phyloP scores from a whole-genome alignment of 1,284 basidiomycete species.

The Melampsora larici-populina region DNA sequence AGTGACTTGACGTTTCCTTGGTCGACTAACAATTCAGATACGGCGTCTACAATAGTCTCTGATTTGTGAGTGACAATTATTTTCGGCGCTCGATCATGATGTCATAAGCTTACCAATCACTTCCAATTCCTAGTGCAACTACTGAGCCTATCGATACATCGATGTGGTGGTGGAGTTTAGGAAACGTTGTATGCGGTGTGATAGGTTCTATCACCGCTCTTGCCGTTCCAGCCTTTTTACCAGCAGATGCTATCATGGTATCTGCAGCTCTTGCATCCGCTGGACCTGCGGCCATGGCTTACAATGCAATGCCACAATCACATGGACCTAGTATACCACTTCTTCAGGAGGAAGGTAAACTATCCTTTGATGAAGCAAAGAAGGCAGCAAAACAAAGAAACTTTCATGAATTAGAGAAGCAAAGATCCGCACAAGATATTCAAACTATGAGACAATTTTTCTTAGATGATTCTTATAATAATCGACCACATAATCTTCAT shows the following conservation, averaged over 20 bases:
- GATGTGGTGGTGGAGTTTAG: conserved; percentile 29
- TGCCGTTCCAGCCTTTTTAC: conserved; percentile 22
- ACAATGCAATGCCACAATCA: background rate
- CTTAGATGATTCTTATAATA: too few species aligned
- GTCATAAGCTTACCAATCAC: background rate
- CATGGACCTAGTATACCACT: background rate
- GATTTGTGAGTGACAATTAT: conserved; percentile 23
- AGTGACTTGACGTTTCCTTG: background rate
- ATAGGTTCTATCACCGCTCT: conserved; percentile 21
- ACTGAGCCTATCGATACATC: conserved; percentile 6
- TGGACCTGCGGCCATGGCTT: background rate
- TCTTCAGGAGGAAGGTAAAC: conserved; percentile 10
- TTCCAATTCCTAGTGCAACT: conserved; percentile 1
- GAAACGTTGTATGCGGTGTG: conserved; percentile 28
- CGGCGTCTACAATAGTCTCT: conserved; percentile 23
- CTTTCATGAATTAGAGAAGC: background rate
- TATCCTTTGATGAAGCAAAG: conserved; percentile 6
- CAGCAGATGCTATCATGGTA: conserved; percentile 20
- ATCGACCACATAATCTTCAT: too few species aligned
- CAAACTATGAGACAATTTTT: background rate
- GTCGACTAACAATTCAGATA: background rate
- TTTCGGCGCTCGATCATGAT: background rate
- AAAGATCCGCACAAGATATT: conserved; percentile 16
- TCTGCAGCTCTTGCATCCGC: conserved; percentile 8
- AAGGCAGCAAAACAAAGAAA: conserved; percentile 7